Percentiles rank a stretch among this genome's conserved stretches.
Conservation (phyloP, 768 basidiomycete genomes). For the Boletellus ananiceps region DNA sequence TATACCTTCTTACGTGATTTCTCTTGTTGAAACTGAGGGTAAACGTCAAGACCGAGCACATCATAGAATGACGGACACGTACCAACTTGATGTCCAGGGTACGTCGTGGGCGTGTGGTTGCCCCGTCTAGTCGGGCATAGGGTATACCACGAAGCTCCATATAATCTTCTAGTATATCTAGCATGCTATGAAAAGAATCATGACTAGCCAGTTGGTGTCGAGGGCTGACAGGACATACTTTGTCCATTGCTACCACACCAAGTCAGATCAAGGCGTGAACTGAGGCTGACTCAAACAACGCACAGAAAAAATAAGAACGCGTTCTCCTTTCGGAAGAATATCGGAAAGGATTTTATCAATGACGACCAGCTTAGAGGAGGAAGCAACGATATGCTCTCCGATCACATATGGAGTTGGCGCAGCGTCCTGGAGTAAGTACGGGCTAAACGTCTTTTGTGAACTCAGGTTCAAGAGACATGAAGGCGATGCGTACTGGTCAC, state of each 20-base stretch:
- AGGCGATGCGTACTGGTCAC: conserved; percentile 51
- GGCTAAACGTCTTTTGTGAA: conserved; percentile 32
- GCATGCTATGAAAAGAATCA: conserved; percentile 43
- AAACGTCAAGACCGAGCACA: conserved; percentile 1
- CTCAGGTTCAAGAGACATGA: not conserved
- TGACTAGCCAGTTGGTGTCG: not conserved
- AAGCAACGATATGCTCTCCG: conserved; percentile 52
- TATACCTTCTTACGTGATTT: conserved; percentile 42
- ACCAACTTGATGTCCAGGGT: conserved; percentile 55
- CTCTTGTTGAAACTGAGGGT: conserved; percentile 51
- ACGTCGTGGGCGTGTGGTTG: conserved; percentile 48
- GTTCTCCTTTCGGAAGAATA: conserved; percentile 54
- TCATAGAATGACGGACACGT: conserved; percentile 8
- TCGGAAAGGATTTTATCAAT: conserved; percentile 58
- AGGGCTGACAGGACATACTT: conserved; percentile 27
- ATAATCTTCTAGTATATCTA: conserved; percentile 66
- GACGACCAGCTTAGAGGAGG: conserved; percentile 52
- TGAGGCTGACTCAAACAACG: not conserved
- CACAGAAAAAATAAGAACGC: conserved; percentile 64
- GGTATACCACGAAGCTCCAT: conserved; percentile 53
- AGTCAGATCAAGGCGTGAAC: conserved; percentile 4
- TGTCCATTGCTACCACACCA: conserved; percentile 52
- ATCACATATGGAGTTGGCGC: conserved; percentile 46
- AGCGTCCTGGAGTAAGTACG: conserved; percentile 48
- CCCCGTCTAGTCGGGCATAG: conserved; percentile 60